A percentile compares a stretch with the other conserved stretches of the same genome.
phyloP scores from a whole-genome alignment of 768 basidiomycete genomes.

The Dendrothele bispora region DNA sequence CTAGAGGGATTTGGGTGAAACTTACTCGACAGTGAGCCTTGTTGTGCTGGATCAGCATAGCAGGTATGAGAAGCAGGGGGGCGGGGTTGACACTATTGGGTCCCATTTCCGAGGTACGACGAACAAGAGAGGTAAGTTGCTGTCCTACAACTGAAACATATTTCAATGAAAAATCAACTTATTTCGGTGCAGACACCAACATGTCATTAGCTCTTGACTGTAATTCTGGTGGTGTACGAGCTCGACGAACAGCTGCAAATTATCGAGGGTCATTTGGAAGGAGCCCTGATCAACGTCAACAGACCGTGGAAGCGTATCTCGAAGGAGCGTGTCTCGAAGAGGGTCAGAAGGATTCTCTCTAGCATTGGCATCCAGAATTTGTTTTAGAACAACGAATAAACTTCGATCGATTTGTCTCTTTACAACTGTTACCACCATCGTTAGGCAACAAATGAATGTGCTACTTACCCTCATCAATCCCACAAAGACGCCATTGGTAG shows the following conservation, averaged over 20 bases:
- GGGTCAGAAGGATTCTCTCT: constrained; percentile 29
- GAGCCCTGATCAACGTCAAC: constrained; percentile 49
- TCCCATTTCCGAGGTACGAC: constrained; percentile 57
- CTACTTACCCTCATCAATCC: constrained; percentile 55
- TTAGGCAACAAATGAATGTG: neutral
- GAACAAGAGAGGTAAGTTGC: constrained; percentile 51
- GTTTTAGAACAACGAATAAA: constrained; percentile 55
- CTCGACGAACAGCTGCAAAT: constrained; percentile 58
- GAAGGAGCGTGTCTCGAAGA: constrained; percentile 52
- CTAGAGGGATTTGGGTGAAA: constrained; percentile 6
- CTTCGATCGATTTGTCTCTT: constrained; percentile 47
- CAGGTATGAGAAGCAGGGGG: constrained; percentile 50
- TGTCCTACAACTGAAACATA: constrained; percentile 52
- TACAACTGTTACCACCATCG: constrained; percentile 1
- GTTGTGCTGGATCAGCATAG: constrained; percentile 59
- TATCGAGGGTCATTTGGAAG: constrained; percentile 55
- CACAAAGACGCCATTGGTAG: constrained; percentile 55
- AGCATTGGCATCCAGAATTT: constrained; percentile 39
- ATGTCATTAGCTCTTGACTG: constrained; percentile 50
- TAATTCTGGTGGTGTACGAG: constrained; percentile 55
- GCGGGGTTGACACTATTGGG: constrained; percentile 52
- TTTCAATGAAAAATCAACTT: constrained; percentile 3
- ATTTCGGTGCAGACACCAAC: constrained; percentile 35
- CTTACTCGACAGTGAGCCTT: constrained; percentile 55
- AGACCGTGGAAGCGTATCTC: constrained; percentile 50